Evolutionary conservation across 345 rosid species (phyloP), one percentile per base, ranked within the genome.

Genomic region (Fremontodendron californicum): DNA sequence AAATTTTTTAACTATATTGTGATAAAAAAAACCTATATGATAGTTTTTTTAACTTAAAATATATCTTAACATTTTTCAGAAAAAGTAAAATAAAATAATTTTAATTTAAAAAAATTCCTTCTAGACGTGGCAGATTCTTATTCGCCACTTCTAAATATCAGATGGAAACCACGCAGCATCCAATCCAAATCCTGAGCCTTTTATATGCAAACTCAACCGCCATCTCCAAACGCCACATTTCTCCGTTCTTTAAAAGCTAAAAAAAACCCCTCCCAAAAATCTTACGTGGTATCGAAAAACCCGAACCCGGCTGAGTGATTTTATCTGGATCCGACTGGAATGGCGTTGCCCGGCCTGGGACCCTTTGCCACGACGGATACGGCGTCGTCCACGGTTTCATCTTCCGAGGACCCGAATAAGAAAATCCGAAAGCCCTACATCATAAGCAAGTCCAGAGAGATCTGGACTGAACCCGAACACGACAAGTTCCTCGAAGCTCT

Each of bases 391-490:
- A 74, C 82, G 2, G 74, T 81, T 18, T 79, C 91, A 35, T 79
- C 87, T 12, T 69, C 86, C 33, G 96, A 93, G 81, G 98, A 93
- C 79, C 88, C 78, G 39, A 81, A 77, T 48, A 91, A 89, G 91
- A 91, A 89, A 89, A 82, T 90, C 82, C 86, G 96, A 76, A 93
- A 93, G 81, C 94, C 98, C 60, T 93, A 93, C 81, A 93, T 93
- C 43, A 90, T 93, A 78, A 86, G 92, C 80, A 93, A 93, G 89
- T 93, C 96, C 0, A 87, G 98, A 58, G 94, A 93, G 89, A 93
- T 91, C 91, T 93, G 98, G 98, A 93, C 96, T 15, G 98, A 93
- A 29, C 98, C 98, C 27, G 98, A 93, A 78, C 98, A 93, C 82
- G 98, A 93, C 81, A 93, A 93, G 81, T 93, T 93, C 77, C 93